A percentile compares a stretch with the other conserved stretches of the same genome.
Conservation (phyloP, 495 filamentous ascomycete genomes). For the Xylona heveae region DNA sequence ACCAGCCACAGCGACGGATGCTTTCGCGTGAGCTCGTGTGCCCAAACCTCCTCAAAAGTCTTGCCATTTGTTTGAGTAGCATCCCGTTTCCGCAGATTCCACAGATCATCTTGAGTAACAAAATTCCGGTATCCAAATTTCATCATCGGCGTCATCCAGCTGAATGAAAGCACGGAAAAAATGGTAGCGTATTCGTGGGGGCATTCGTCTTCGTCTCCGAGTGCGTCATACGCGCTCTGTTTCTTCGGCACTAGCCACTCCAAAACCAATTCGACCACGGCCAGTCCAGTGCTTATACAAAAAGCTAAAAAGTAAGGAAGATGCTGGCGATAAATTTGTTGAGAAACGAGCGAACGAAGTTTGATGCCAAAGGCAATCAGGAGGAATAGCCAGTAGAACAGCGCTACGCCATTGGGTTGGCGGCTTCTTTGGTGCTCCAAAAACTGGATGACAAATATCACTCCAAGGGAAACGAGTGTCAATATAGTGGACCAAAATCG, state of each 20-base stretch:
- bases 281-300: constrained; percentile 50
- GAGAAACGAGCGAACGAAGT: constrained; percentile 66
- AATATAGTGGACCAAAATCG: constrained; percentile 73
- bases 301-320: constrained; percentile 64
- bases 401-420: constrained; percentile 76
- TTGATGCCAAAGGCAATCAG: constrained; percentile 66
- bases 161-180: constrained; percentile 85
- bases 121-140: constrained; percentile 79
- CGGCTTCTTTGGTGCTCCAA: constrained; percentile 75
- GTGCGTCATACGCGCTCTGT: constrained; percentile 56
- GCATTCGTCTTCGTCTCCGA: constrained; percentile 82
- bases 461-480: constrained; percentile 52
- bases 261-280: constrained; percentile 51
- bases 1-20: constrained; percentile 81
- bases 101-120: constrained; percentile 90
- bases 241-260: constrained; percentile 90
- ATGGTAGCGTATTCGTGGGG: constrained; percentile 86
- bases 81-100: constrained; percentile 69
- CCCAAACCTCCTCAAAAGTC: constrained; percentile 56
- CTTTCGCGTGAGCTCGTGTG: constrained; percentile 46
- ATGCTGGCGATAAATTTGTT: constrained; percentile 39
- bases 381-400: constrained; percentile 93
- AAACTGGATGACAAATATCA: constrained; percentile 78
- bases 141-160: constrained; percentile 99
- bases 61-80: constrained; percentile 47